A percentile compares a stretch with the other conserved stretches of the same genome.
These are phyloP conservation scores for Chalciporus pseudorubinellus DNA, from an alignment of 768 basidiomycete genomes.

Conservation along the genomic window DNA sequence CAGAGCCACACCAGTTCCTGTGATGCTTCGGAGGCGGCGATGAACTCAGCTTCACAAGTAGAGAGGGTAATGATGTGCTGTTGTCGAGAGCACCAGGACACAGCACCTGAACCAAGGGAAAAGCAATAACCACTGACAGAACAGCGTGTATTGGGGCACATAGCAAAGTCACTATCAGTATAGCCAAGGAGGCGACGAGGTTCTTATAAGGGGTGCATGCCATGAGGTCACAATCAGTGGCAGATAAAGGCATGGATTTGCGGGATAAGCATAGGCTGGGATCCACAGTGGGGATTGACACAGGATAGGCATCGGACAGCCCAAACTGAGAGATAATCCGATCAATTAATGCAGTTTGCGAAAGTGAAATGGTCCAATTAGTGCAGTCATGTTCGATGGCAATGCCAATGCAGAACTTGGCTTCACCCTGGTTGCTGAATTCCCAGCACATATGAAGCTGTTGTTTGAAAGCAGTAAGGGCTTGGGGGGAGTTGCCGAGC, in stretches of 20 bases:
- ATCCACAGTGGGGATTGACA: too few relatives aligned
- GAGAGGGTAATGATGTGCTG: slow-evolving; percentile 41
- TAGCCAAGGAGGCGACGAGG: slow-evolving; percentile 21
- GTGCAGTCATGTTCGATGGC: slow-evolving; percentile 29
- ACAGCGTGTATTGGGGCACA: slow-evolving; percentile 20
- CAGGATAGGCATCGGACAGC: too few relatives aligned
- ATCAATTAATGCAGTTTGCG: slow-evolving; percentile 2
- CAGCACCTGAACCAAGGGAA: slow-evolving; percentile 17
- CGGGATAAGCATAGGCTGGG: too few relatives aligned
- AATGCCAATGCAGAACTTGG: slow-evolving; percentile 36
- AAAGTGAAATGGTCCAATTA: neutral
- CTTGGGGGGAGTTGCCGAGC: slow-evolving; percentile 11
- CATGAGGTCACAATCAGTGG: too few relatives aligned
- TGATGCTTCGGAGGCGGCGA: slow-evolving; percentile 32
- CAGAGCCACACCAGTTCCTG: slow-evolving; percentile 38
- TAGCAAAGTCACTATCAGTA: slow-evolving; percentile 31
- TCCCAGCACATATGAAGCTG: slow-evolving; percentile 29
- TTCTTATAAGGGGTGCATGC: neutral
- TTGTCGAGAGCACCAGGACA: slow-evolving; percentile 34
- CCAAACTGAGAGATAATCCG: slow-evolving; percentile 3
- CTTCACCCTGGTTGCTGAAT: slow-evolving; percentile 35
- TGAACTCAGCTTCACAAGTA: slow-evolving; percentile 44
- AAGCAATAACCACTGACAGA: slow-evolving; percentile 25
- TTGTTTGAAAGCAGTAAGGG: slow-evolving; percentile 21
- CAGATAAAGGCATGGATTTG: too few relatives aligned